These are phyloP conservation scores for Gyromitra esculenta DNA, from an alignment of 2,329 filamentous ascomycete genomes.

Conservation along the genomic window DNA sequence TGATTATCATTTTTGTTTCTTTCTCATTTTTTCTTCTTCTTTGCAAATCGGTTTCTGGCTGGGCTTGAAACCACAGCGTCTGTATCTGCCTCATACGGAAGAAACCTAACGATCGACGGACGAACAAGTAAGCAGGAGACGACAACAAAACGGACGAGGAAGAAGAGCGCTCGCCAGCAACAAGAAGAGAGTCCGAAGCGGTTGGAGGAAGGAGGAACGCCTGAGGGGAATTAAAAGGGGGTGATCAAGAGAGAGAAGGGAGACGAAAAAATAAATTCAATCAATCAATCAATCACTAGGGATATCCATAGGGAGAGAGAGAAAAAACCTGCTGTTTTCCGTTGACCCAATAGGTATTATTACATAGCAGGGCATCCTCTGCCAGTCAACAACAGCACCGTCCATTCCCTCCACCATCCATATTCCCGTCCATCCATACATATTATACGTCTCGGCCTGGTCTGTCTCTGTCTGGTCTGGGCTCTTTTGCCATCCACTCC, in stretches of 20 bases:
- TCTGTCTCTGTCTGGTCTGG: conserved; percentile 9
- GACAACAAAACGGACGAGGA: conserved; percentile 22
- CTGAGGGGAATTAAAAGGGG: conserved; percentile 7
- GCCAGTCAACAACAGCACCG: conserved; percentile 32
- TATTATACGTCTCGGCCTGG: neutral
- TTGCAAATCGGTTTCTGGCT: conserved; percentile 31
- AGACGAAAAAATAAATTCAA: too few relatives aligned
- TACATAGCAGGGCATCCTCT: conserved; percentile 32
- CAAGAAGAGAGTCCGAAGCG: neutral
- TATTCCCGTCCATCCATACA: conserved; percentile 26
- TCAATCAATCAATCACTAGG: conserved; percentile 7
- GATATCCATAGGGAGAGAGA: neutral
- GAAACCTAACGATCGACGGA: conserved; percentile 18
- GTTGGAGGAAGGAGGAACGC: conserved; percentile 4
- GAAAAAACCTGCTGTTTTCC: conserved; percentile 37
- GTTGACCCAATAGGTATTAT: conserved; percentile 40
- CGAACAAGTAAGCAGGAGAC: conserved; percentile 42
- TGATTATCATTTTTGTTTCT: too few relatives aligned
- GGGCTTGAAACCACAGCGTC: conserved; percentile 37
- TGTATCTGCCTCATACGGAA: conserved; percentile 44
- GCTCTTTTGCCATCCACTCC: conserved; percentile 36
- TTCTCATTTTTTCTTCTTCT: conserved; percentile 4
- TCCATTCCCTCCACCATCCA: neutral
- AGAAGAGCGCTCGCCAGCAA: conserved; percentile 18
- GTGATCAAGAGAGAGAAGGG: too few relatives aligned